Evolutionary conservation across 768 basidiomycete genomes (phyloP).

Genomic region (Bullera alba): DNA sequence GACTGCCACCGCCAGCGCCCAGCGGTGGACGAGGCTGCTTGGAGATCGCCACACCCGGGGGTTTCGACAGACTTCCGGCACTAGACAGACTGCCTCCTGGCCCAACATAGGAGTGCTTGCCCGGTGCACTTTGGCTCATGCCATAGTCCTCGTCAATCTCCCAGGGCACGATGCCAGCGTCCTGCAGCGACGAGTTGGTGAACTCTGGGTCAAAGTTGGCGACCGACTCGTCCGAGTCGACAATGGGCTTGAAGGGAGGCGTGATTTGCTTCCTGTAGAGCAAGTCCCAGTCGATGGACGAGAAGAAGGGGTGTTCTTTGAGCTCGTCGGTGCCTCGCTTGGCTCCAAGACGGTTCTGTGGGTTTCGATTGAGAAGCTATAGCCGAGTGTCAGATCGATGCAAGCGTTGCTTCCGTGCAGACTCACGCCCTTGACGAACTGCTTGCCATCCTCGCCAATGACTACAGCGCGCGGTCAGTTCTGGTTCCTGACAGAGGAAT

Average conservation of each 20-base stretch:
- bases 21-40: slow-evolving; percentile 29
- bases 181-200: slow-evolving; percentile 61
- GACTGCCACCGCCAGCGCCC: slow-evolving; percentile 51
- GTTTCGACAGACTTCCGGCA: slow-evolving; percentile 10
- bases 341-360: slow-evolving; percentile 92
- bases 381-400: slow-evolving; percentile 7
- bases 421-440: slow-evolving; percentile 96
- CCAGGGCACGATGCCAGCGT: slow-evolving; percentile 64
- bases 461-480: slow-evolving; percentile 48
- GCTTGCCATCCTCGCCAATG: slow-evolving; percentile 94
- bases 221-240: slow-evolving; percentile 97
- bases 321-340: slow-evolving; percentile 83
- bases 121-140: slow-evolving; percentile 4
- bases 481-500: background rate
- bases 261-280: slow-evolving; percentile 81
- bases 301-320: slow-evolving; percentile 93
- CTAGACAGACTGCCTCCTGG: slow-evolving; percentile 36
- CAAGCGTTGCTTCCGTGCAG: background rate
- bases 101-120: slow-evolving; percentile 41
- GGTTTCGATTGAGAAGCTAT: slow-evolving; percentile 98
- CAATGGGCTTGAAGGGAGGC: slow-evolving; percentile 94
- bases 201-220: slow-evolving; percentile 98
- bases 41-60: slow-evolving; percentile 33
- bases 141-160: slow-evolving; percentile 45
- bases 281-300: slow-evolving; percentile 78